phyloP scores from a whole-genome alignment of 805 yeast genomes.

The Metschnikowia bowlesiae region DNA sequence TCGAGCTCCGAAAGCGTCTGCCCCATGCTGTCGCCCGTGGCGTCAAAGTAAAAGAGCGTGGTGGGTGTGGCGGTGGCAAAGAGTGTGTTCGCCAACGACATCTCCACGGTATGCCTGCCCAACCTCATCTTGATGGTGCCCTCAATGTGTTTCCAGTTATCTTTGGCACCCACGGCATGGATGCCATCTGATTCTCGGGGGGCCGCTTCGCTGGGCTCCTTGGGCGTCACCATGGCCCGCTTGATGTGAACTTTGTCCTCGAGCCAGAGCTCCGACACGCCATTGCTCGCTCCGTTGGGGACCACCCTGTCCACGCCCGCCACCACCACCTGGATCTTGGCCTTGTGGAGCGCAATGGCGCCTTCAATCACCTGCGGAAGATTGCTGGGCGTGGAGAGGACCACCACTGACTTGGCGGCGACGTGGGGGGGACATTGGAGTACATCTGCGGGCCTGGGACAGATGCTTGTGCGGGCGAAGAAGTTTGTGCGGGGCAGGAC shows the following conservation, averaged over 20 bases:
- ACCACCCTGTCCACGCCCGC: slow-evolving; percentile 39
- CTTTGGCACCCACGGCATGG: slow-evolving; percentile 29
- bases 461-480: slow-evolving; percentile 14
- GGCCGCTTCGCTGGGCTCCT: slow-evolving; percentile 21
- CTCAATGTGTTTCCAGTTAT: slow-evolving; percentile 35
- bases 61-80: slow-evolving; percentile 32
- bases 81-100: slow-evolving; percentile 37
- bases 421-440: slow-evolving; percentile 10
- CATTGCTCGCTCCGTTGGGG: slow-evolving; percentile 29
- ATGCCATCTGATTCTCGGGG: slow-evolving; percentile 34
- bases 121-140: slow-evolving; percentile 22
- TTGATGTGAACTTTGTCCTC: slow-evolving; percentile 21
- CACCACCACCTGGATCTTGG: slow-evolving; percentile 32
- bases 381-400: slow-evolving; percentile 35
- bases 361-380: slow-evolving; percentile 28
- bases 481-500: slow-evolving; percentile 14
- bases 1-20: slow-evolving; percentile 26
- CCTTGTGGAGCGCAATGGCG: slow-evolving; percentile 23
- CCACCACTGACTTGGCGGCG: slow-evolving; percentile 26
- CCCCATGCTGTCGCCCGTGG: slow-evolving; percentile 21
- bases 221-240: slow-evolving; percentile 18
- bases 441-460: slow-evolving; percentile 5
- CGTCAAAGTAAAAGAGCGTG: slow-evolving; percentile 34
- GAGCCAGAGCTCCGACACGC: slow-evolving; percentile 39
- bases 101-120: slow-evolving; percentile 13